These are phyloP conservation scores for Aspergillus alliaceus DNA, from an alignment of 2,329 filamentous ascomycete species.

Conservation along the genomic window DNA sequence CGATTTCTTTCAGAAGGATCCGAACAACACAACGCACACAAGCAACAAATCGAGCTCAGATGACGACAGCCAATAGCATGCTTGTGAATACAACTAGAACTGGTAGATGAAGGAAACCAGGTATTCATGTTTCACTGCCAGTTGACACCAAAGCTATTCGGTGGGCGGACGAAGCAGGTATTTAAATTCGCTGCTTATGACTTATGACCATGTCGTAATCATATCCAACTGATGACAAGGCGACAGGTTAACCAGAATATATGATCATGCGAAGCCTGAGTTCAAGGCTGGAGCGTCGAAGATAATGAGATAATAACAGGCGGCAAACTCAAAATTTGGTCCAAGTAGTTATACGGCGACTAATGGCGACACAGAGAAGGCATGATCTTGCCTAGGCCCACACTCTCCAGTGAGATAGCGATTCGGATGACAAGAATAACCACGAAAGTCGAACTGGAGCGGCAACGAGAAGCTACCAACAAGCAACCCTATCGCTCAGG, in stretches of 20 bases:
- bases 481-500: background rate
- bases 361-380: background rate
- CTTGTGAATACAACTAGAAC: slow-evolving; percentile 18
- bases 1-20: slow-evolving; percentile 1
- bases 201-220: background rate
- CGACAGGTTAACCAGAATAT: background rate
- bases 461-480: background rate
- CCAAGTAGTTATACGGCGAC: background rate
- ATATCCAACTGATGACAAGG: background rate
- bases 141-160: background rate
- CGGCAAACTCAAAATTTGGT: background rate
- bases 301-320: background rate
- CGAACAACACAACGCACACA: slow-evolving; percentile 7
- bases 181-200: background rate
- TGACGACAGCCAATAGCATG: slow-evolving; percentile 19
- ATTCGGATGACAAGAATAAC: background rate
- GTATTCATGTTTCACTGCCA: slow-evolving; percentile 14
- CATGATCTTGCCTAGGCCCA: background rate
- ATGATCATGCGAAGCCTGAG: background rate
- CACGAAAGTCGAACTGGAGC: background rate
- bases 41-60: slow-evolving; percentile 14
- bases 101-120: slow-evolving; percentile 10
- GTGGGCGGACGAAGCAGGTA: background rate
- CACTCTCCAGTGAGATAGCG: background rate
- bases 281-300: background rate